Evolutionary conservation across 306 rosid genomes (phyloP).

Genomic region (Quillaja saponaria): DNA sequence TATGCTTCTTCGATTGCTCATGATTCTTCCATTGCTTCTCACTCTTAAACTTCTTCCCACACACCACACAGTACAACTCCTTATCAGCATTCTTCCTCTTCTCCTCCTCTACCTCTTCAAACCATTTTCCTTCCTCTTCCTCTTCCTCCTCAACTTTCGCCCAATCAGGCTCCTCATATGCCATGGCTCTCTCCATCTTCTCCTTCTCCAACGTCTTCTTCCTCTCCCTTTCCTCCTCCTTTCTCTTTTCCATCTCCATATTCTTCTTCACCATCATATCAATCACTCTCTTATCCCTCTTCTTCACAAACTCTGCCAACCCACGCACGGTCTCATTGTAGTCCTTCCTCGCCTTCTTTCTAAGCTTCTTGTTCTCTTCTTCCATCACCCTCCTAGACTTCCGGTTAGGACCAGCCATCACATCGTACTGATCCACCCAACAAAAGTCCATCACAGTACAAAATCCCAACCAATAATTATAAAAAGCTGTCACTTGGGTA

Average conservation of each 20-base stretch:
- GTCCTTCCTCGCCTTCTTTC: constrained; percentile 88
- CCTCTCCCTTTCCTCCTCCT: constrained; percentile 71
- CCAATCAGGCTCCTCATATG: constrained; percentile 85
- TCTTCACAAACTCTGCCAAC: constrained; percentile 90
- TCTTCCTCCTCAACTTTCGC: constrained; percentile 52
- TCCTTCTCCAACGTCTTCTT: constrained; percentile 71
- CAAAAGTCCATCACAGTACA: constrained; percentile 83
- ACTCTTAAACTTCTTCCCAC: constrained; percentile 99
- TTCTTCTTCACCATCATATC: constrained; percentile 82
- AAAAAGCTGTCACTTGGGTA: constrained; percentile 79
- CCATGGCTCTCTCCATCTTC: constrained; percentile 65
- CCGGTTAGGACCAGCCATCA: constrained; percentile 70
- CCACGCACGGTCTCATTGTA: constrained; percentile 86
- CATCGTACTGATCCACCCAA: constrained; percentile 87
- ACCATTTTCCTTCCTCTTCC: constrained; percentile 27
- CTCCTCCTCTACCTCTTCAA: constrained; percentile 37
- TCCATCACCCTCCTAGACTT: constrained; percentile 85
- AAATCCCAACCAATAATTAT: constrained; percentile 78
- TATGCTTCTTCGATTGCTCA: constrained; percentile 93
- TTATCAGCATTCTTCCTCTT: constrained; percentile 42
- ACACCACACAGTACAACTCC: constrained; percentile 83
- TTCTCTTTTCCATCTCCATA: constrained; percentile 68
- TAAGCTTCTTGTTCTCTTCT: constrained; percentile 85
- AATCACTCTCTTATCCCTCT: constrained; percentile 93
- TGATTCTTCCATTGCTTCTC: constrained; percentile 99